Evolutionary conservation across 1,139 yeast species (phyloP).

Genomic region (Yamadazyma mexicana): DNA sequence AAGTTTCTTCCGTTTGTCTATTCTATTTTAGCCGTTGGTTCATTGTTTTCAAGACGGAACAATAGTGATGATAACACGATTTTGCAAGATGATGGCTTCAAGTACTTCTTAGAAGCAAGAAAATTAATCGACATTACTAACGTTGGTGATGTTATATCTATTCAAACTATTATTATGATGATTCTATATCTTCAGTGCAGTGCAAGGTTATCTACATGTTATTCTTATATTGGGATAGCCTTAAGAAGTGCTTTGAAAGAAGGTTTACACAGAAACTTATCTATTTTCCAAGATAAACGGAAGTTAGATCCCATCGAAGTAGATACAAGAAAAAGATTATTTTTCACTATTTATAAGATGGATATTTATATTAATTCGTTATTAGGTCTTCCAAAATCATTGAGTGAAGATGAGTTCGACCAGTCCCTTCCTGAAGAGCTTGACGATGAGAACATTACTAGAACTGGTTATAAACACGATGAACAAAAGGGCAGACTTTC

Average conservation of each 20-base stretch:
- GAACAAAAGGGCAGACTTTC: slow-evolving; percentile 52
- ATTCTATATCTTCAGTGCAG: slow-evolving; percentile 86
- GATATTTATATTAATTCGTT: slow-evolving; percentile 89
- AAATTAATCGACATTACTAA: slow-evolving; percentile 64
- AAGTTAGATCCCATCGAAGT: slow-evolving; percentile 76
- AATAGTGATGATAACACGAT: slow-evolving; percentile 39
- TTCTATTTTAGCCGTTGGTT: slow-evolving; percentile 58
- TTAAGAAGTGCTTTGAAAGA: slow-evolving; percentile 82
- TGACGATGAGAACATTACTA: slow-evolving; percentile 85
- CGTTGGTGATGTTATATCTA: slow-evolving; percentile 47
- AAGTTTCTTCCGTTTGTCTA: slow-evolving; percentile 78
- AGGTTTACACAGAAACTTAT: slow-evolving; percentile 79
- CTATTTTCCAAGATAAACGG: slow-evolving; percentile 47
- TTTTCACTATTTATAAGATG: slow-evolving; percentile 89
- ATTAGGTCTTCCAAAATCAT: slow-evolving; percentile 81
- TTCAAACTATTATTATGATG: slow-evolving; percentile 72
- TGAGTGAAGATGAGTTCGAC: slow-evolving; percentile 79
- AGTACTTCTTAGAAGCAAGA: slow-evolving; percentile 80
- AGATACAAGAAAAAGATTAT: slow-evolving; percentile 81
- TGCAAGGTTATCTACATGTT: slow-evolving; percentile 86
- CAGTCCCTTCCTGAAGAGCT: slow-evolving; percentile 83
- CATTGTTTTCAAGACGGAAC: slow-evolving; percentile 56
- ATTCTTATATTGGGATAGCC: slow-evolving; percentile 91
- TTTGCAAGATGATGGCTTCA: slow-evolving; percentile 76
- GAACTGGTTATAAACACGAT: slow-evolving; percentile 46